Conservation (phyloP, 2,329 filamentous ascomycete species). For the Graphilbum fragrans region DNA sequence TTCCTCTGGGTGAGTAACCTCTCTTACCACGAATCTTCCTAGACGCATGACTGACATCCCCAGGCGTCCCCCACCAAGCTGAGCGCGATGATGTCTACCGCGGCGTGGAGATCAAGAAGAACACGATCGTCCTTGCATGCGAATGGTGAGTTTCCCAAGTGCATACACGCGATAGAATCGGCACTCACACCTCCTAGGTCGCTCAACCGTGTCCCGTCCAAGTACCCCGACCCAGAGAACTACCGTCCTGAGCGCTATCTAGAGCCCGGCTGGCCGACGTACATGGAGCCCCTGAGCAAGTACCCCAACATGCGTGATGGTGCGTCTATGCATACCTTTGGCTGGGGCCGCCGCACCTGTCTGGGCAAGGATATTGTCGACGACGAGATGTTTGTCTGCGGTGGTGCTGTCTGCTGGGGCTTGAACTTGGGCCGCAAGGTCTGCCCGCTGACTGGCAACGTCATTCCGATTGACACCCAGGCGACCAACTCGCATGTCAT, state of each 20-base stretch:
- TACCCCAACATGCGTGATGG: conserved; percentile 51
- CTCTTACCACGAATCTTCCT: neutral
- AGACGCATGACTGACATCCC: neutral
- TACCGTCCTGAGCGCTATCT: conserved; percentile 53
- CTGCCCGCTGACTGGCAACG: conserved; percentile 28
- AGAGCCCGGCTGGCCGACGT: conserved; percentile 49
- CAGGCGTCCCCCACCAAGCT: conserved; percentile 33
- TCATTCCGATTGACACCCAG: conserved; percentile 32
- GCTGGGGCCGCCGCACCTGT: conserved; percentile 51
- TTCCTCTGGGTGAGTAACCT: conserved; percentile 33
- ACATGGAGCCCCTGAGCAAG: conserved; percentile 49
- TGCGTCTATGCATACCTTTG: conserved; percentile 49
- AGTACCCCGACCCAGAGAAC: conserved; percentile 51
- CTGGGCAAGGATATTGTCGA: conserved; percentile 51
- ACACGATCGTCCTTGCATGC: conserved; percentile 34
- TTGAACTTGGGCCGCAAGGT: conserved; percentile 29
- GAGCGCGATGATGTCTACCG: conserved; percentile 32
- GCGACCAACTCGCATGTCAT: conserved; percentile 41
- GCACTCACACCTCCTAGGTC: conserved; percentile 29
- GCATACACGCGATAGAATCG: neutral
- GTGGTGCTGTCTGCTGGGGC: conserved; percentile 35
- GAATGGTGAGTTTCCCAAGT: conserved; percentile 29
- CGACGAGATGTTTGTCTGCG: conserved; percentile 41
- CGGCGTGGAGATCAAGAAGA: conserved; percentile 34
- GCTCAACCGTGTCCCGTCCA: conserved; percentile 43